Evolutionary conservation across 306 rosid species (phyloP).

Genomic region (Prunus mume): DNA sequence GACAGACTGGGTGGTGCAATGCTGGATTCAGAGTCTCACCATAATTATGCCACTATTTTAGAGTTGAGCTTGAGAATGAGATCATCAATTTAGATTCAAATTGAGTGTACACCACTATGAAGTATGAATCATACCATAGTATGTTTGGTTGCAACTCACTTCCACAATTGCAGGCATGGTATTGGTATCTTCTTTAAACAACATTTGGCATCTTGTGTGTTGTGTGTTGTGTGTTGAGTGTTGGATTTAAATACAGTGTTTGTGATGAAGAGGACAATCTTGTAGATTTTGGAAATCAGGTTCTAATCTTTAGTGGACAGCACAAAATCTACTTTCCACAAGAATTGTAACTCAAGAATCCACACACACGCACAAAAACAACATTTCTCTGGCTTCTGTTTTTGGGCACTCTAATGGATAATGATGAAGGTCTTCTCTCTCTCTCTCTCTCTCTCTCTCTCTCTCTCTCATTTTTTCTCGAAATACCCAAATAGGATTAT

Average conservation of each 20-base stretch:
- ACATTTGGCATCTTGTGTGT: slow-evolving; percentile 26
- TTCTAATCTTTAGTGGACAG: slow-evolving; percentile 26
- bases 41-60: neutral
- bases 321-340: slow-evolving; percentile 13
- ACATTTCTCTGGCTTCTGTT: neutral
- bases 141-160: neutral
- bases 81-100: neutral
- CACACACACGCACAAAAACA: neutral
- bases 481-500: neutral
- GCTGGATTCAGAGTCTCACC: slow-evolving; percentile 14
- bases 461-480: neutral
- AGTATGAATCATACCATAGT: neutral
- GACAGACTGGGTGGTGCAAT: slow-evolving; percentile 1
- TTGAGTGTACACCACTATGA: slow-evolving; percentile 14
- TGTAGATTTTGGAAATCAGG: slow-evolving; percentile 22
- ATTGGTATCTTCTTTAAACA: slow-evolving; percentile 24
- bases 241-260: too few species aligned
- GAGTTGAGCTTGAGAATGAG: neutral
- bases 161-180: slow-evolving; percentile 13
- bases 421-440: too few species aligned
- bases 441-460: too few species aligned
- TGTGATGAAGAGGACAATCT: neutral
- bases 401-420: too few species aligned
- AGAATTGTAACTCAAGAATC: neutral
- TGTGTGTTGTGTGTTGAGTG: too few species aligned